Conservation (phyloP, 108 stramenopile genomes). For the Fistulifera solaris region DNA sequence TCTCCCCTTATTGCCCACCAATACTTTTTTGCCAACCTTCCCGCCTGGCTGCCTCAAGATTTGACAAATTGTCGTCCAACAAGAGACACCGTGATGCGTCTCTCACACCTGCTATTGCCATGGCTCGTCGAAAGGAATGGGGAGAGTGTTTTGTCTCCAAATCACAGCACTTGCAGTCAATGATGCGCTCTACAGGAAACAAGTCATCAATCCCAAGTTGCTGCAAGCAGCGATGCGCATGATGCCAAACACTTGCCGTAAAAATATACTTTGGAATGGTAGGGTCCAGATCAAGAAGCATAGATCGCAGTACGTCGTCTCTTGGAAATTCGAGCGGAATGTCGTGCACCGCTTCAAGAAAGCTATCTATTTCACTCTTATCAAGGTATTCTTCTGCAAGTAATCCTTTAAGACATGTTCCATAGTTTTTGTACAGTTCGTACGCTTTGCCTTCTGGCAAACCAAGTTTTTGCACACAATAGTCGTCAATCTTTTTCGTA, state of each 20-base stretch:
- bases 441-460: conserved; percentile 43
- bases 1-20: conserved; percentile 44
- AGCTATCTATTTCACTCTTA: conserved; percentile 36
- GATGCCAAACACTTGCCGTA: conserved; percentile 46
- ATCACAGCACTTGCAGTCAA: conserved; percentile 35
- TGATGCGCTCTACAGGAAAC: conserved; percentile 22
- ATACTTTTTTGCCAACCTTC: conserved; percentile 43
- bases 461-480: conserved; percentile 23
- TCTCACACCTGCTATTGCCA: conserved; percentile 33
- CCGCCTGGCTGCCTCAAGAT: conserved; percentile 24
- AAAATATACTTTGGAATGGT: conserved; percentile 55
- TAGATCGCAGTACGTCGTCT: conserved; percentile 33
- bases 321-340: conserved; percentile 25
- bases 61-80: conserved; percentile 40
- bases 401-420: conserved; percentile 54
- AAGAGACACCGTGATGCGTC: conserved; percentile 46
- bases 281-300: conserved; percentile 44
- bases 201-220: conserved; percentile 48
- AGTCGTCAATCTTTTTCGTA: conserved; percentile 53
- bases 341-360: conserved; percentile 45
- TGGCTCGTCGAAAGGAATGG: conserved; percentile 41
- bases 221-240: conserved; percentile 45
- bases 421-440: conserved; percentile 50
- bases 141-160: conserved; percentile 53
- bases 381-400: conserved; percentile 46